Evolutionary conservation across 371 early-diverging fungal species (phyloP).

Genomic region (Mortierella sp.): DNA sequence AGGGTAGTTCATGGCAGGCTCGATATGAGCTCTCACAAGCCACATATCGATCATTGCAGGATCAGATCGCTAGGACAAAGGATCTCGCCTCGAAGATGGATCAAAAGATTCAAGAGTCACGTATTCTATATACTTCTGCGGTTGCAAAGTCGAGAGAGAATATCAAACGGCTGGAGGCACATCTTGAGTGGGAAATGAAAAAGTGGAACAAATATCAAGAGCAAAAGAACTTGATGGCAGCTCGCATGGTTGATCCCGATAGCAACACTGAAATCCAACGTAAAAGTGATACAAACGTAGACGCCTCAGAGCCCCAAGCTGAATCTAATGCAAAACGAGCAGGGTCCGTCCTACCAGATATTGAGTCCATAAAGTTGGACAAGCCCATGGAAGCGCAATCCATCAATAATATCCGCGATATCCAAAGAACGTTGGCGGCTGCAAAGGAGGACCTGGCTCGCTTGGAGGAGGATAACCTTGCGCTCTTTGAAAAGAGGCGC

Average conservation of each 20-base stretch:
- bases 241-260: background rate
- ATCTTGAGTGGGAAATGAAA: conserved; percentile 48
- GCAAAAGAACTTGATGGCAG: conserved; percentile 19
- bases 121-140: conserved; percentile 20
- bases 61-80: conserved; percentile 16
- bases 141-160: conserved; percentile 19
- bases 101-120: conserved; percentile 20
- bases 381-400: conserved; percentile 35
- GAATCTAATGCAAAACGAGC: background rate
- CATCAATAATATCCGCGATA: conserved; percentile 4
- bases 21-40: conserved; percentile 16
- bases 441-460: conserved; percentile 27
- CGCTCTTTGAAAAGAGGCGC: conserved; percentile 18
- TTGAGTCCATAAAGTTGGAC: conserved; percentile 14
- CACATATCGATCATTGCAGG: conserved; percentile 22
- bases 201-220: conserved; percentile 45
- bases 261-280: background rate
- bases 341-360: background rate
- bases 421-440: background rate
- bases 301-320: too few relatives aligned
- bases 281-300: background rate
- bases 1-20: conserved; percentile 3
- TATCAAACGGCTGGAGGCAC: conserved; percentile 45
- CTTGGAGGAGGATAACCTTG: conserved; percentile 22
- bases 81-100: conserved; percentile 14